A percentile compares a stretch with the other conserved stretches of the same genome.
phyloP scores from a whole-genome alignment of 306 rosid genomes.

The Rosa rugosa region DNA sequence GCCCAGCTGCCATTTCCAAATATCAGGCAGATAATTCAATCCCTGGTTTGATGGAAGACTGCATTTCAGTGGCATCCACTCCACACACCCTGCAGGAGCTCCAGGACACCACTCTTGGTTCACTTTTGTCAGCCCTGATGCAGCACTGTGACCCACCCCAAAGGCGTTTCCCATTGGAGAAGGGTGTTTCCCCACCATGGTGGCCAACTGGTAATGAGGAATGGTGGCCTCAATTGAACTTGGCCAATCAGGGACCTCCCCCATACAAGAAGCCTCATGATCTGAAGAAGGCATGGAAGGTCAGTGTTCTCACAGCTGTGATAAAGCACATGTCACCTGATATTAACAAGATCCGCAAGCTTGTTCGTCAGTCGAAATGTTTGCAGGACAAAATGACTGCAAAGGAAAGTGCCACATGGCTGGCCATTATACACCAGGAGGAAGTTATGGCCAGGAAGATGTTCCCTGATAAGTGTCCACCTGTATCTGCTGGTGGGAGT shows the following conservation, averaged over 20 bases:
- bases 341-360: constrained; percentile 81
- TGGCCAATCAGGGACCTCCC: constrained; percentile 72
- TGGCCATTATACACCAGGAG: constrained; percentile 79
- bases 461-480: constrained; percentile 59
- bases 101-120: constrained; percentile 83
- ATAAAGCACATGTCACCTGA: constrained; percentile 93
- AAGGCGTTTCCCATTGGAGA: constrained; percentile 78
- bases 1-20: constrained; percentile 86
- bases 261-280: constrained; percentile 97
- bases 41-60: constrained; percentile 56
- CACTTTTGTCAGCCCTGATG: constrained; percentile 83
- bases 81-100: constrained; percentile 82
- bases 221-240: constrained; percentile 84
- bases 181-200: constrained; percentile 88
- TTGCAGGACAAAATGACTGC: constrained; percentile 95
- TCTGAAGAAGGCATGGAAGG: constrained; percentile 88
- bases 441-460: constrained; percentile 66
- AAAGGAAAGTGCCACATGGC: constrained; percentile 89
- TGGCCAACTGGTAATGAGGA: constrained; percentile 83
- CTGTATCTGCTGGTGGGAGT: constrained; percentile 52
- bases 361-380: constrained; percentile 81
- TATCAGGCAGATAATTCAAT: constrained; percentile 63
- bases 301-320: constrained; percentile 76
- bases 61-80: constrained; percentile 58
- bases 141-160: constrained; percentile 96